Conservation (phyloP, 129 eudicot species). For the Pseudognaphalium luteoalbum region DNA sequence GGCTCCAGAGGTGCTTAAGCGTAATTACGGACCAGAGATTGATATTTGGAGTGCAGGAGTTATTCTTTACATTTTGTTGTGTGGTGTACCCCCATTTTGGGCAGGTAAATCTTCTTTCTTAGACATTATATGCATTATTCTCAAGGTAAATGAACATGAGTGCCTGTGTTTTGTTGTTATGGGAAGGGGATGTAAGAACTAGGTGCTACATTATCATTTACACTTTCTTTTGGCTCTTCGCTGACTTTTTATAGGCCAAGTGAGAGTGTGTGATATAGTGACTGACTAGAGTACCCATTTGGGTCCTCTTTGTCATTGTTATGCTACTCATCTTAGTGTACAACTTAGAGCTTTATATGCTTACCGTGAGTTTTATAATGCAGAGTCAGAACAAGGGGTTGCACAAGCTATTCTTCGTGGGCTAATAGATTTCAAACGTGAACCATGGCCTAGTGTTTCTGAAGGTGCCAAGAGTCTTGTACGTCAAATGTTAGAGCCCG, state of each 20-base stretch:
- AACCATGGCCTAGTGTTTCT: conserved; percentile 89
- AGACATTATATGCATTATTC: neutral
- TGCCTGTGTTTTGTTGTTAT: neutral
- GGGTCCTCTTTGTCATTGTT: neutral
- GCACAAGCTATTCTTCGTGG: conserved; percentile 90
- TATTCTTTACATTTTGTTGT: conserved; percentile 27
- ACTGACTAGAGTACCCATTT: neutral
- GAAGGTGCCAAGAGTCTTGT: conserved; percentile 81
- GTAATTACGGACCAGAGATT: conserved; percentile 29
- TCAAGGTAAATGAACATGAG: neutral
- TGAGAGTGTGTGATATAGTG: neutral
- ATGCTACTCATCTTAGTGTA: neutral
- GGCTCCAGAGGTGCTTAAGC: conserved; percentile 33
- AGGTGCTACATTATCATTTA: neutral
- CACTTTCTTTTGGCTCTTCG: neutral
- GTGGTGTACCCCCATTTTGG: conserved; percentile 31
- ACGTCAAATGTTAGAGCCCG: conserved; percentile 83
- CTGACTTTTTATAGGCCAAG: neutral
- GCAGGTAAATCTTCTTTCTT: conserved; percentile 11
- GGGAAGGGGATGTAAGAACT: neutral
- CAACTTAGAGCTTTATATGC: neutral
- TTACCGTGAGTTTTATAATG: conserved; percentile 13
- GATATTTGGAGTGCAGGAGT: conserved; percentile 33
- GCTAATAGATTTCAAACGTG: conserved; percentile 71
- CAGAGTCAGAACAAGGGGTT: conserved; percentile 93